Percentiles rank a stretch among this genome's conserved stretches.
Conservation (phyloP, 2,329 filamentous ascomycete species). For the Verticillium longisporum region DNA sequence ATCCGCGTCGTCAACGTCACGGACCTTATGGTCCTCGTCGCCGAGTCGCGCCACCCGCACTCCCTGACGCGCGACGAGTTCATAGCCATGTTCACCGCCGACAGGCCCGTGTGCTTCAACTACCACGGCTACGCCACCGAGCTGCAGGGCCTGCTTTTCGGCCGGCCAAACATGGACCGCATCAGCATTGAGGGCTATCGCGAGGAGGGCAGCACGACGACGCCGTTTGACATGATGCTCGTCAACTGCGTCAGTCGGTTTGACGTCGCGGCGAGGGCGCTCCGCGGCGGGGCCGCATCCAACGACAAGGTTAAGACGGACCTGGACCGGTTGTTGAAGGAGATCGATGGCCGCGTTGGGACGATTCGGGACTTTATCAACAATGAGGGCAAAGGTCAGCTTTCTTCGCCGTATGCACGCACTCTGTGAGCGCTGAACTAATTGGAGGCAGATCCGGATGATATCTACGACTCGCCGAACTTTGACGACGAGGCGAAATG, state of each 20-base stretch:
- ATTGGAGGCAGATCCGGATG: slow-evolving; percentile 37
- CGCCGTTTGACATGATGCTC: slow-evolving; percentile 65
- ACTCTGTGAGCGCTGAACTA: slow-evolving; percentile 3
- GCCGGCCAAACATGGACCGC: slow-evolving; percentile 41
- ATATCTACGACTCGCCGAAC: slow-evolving; percentile 33
- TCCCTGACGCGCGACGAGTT: slow-evolving; percentile 46
- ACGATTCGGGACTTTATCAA: slow-evolving; percentile 46
- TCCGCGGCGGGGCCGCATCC: slow-evolving; percentile 36
- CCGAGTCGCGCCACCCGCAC: slow-evolving; percentile 51
- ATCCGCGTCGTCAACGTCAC: slow-evolving; percentile 60
- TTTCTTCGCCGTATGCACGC: background rate
- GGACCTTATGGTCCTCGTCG: slow-evolving; percentile 56
- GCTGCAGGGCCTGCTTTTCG: slow-evolving; percentile 55
- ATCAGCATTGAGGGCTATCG: slow-evolving; percentile 53
- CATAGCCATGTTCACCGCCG: slow-evolving; percentile 47
- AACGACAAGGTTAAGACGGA: slow-evolving; percentile 40
- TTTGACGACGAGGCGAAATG: background rate
- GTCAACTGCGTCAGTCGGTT: slow-evolving; percentile 53
- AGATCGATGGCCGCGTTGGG: slow-evolving; percentile 40
- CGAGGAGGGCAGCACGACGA: slow-evolving; percentile 61
- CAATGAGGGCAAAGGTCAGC: slow-evolving; percentile 43
- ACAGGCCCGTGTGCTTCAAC: slow-evolving; percentile 55
- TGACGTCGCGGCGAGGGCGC: slow-evolving; percentile 48
- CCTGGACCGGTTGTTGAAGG: slow-evolving; percentile 37
- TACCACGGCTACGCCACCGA: slow-evolving; percentile 61